Base-by-base conservation (phyloP, 1,139 yeast species). In the Hyphopichia khmerensis region DNA sequence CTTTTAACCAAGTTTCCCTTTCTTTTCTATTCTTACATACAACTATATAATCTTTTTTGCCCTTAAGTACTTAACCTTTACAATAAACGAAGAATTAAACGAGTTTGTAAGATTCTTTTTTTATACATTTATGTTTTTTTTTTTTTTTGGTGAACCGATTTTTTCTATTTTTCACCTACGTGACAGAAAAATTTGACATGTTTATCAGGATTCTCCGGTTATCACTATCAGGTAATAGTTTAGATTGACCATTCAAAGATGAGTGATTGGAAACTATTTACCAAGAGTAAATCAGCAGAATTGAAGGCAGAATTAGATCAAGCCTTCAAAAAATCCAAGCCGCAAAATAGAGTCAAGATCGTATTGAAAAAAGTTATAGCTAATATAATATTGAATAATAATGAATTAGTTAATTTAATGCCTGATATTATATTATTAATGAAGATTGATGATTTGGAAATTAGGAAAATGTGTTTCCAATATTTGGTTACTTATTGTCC, bases 381-480 rank as follows among this genome's bases (percentile, higher is more conserved):
- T 36, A 91, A 90, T 60, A 76, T 89, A 64, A 84, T 95, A 4
- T 73, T 90, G 65, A 90, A 90, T 44, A 89, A 89, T 58, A 75
- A 77, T 49, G 97, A 91, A 56, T 78, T 90, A 79, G 73, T 81
- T 10, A 57, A 69, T 32, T 59, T 91, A 46, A 78, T 84, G 58
- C 83, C 85, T 1, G 95, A 87, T 38, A 77, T 91, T 11, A 59
- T 87, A 8, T 69, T 69, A 29, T 71, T 87, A 43, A 75, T 88
- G 72, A 67, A 74, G 41, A 69, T 77, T 17, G 80, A 79, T 45
- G 96, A 88, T 60, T 59, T 84, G 35, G 96, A 87, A 52, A 75
- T 86, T 43, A 80, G 90, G 53, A 79, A 85, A 49, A 75, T 88
- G 71, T 80, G 84, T 46, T 76, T 77, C 50, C 77, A 79, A 38